Percentiles rank a stretch among this genome's conserved stretches.
Evolutionary conservation across 345 rosid genomes (phyloP).

Genomic region (Citrus glauca): DNA sequence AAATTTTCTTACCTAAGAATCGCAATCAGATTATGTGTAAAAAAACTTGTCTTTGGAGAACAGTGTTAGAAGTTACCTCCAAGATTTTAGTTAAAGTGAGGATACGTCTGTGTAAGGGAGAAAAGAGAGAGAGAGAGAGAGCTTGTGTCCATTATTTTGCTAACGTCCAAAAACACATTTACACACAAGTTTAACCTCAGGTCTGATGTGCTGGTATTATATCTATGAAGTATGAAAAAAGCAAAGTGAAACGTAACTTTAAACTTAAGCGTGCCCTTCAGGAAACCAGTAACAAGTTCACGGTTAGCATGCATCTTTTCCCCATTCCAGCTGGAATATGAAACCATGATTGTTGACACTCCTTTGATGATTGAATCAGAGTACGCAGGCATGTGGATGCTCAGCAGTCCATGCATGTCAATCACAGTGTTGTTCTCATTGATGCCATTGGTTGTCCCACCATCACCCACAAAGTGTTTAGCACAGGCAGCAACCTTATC

Average conservation of each 20-base stretch:
- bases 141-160: neutral
- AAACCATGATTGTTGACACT: conserved; percentile 87
- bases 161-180: neutral
- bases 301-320: conserved; percentile 89
- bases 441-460: conserved; percentile 84
- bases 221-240: neutral
- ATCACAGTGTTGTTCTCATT: conserved; percentile 77
- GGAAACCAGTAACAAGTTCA: conserved; percentile 68
- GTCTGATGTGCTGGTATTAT: neutral
- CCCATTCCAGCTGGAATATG: conserved; percentile 97
- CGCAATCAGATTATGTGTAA: neutral
- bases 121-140: neutral
- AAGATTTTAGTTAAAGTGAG: neutral
- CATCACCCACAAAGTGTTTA: conserved; percentile 96
- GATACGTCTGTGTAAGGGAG: neutral
- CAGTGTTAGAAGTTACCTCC: neutral
- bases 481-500: conserved; percentile 92
- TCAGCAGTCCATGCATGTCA: conserved; percentile 66
- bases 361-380: conserved; percentile 74
- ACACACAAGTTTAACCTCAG: neutral
- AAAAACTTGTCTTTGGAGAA: neutral
- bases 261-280: conserved; percentile 74
- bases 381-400: conserved; percentile 83
- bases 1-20: neutral
- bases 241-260: conserved; percentile 40